Base-by-base conservation (phyloP, 441 rosid species). In the Brassica balearica region DNA sequence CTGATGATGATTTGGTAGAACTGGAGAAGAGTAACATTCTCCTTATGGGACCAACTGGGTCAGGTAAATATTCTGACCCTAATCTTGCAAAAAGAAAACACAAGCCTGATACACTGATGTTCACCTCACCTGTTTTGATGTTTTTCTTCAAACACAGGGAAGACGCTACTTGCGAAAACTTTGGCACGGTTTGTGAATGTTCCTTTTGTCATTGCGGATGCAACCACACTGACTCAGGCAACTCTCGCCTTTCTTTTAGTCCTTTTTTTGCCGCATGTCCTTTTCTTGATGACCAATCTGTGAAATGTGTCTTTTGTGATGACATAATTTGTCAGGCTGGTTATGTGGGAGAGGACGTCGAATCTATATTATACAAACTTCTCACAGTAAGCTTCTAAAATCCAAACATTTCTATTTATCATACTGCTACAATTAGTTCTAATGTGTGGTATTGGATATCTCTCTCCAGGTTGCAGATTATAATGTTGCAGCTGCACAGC, bases 401-500 rank as follows among this genome's bases (percentile, higher is more conserved):
- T 63, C 74, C 27, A 22, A 14, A 29, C 51, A 70, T 17, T 34
- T 10, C 55, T 36, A 27, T 72, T 1, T 56, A 1, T 67, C 38
- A 25, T 63, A 2, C 14, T 36, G 14, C 14, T 32, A 29, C 27
- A 10, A 8, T 11, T 25, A 23, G 34, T 11, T 60, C 7, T 74
- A 58, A 71, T 2, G n/a, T 6, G 43, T 56, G 61, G 51, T 43
- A 70, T 61, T 60, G 36, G 36, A 56, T 64, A 58, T 69, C 29
- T 43, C 23, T 77, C 23, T 78, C 43, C 85, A 96, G 99, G 97
- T 85, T 79, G 94, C 97, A 75, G 97, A 96, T 81, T 92, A 96
- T 81, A 96, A 96, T 79, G 97, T 96, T 77, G 89, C 96, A 81
- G 98, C 99, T 78, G 99, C 99, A 53, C 99, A 96, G 82, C 99